Percentiles rank a stretch among this genome's conserved stretches.
These are phyloP conservation scores for Phanerochaete carnosa DNA, from an alignment of 768 basidiomycete genomes.

Conservation along the genomic window DNA sequence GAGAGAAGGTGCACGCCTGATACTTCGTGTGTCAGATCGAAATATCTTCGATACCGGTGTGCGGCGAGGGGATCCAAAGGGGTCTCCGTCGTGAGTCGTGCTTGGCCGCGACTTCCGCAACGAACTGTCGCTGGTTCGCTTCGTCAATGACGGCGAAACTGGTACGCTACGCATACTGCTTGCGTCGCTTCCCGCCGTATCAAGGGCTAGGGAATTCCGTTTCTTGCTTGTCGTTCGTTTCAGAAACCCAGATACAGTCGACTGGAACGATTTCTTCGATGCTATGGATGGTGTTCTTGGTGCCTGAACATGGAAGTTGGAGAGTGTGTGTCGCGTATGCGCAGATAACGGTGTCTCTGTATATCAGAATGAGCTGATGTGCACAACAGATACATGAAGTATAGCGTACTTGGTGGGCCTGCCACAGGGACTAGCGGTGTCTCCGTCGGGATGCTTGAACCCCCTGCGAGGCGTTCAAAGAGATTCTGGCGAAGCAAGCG, in stretches of 20 bases:
- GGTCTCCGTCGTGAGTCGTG: conserved; percentile 32
- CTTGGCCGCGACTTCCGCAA: conserved; percentile 43
- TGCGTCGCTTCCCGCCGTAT: conserved; percentile 21
- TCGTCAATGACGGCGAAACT: conserved; percentile 27
- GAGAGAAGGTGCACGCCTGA: conserved; percentile 24
- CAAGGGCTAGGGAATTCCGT: conserved; percentile 18
- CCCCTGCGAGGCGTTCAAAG: conserved; percentile 73
- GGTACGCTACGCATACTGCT: conserved; percentile 27
- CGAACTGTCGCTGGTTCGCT: conserved; percentile 48
- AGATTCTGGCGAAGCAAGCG: conserved; percentile 79
- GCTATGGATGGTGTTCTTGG: conserved; percentile 29
- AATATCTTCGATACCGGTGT: conserved; percentile 10
- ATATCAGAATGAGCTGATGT: neutral
- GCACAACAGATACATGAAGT: neutral
- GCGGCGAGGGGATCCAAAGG: neutral
- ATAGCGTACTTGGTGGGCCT: neutral
- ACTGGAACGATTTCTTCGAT: conserved; percentile 31
- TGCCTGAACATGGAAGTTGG: conserved; percentile 19
- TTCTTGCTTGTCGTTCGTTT: conserved; percentile 30
- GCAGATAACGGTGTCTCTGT: conserved; percentile 13
- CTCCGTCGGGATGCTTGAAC: conserved; percentile 58
- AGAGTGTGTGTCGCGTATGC: conserved; percentile 18
- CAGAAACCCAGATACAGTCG: conserved; percentile 33
- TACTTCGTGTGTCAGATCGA: conserved; percentile 15
- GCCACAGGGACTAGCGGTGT: conserved; percentile 56